Conservation (phyloP, 2,329 filamentous ascomycete species). For the Diaporthe eres region DNA sequence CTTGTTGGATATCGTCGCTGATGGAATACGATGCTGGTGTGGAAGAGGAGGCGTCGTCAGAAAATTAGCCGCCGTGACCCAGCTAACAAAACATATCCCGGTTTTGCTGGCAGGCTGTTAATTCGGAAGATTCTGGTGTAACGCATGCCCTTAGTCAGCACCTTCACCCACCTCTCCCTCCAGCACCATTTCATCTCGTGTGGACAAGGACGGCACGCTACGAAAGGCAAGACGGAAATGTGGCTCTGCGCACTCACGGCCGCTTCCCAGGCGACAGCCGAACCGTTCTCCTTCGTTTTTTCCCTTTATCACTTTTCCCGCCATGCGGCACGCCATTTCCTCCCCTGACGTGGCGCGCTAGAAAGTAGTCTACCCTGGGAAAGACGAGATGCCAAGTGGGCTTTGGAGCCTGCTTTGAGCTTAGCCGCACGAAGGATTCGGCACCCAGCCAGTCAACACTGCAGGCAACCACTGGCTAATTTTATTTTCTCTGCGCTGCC, state of each 20-base stretch:
- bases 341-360: not conserved
- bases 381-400: conserved; percentile 5
- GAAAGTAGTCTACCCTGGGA: conserved; percentile 4
- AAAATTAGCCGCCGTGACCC: not conserved
- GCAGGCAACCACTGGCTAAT: conserved; percentile 32
- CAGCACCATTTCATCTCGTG: not conserved
- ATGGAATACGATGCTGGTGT: not conserved
- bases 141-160: not conserved
- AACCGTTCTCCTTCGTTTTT: not conserved
- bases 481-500: conserved; percentile 13
- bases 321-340: not conserved
- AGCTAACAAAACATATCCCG: not conserved
- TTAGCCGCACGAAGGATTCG: conserved; percentile 31
- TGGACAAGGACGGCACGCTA: not conserved
- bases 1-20: not conserved
- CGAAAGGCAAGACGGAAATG: not conserved
- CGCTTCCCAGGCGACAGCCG: conserved; percentile 18
- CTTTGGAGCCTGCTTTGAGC: conserved; percentile 20
- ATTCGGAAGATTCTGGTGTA: too few species aligned
- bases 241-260: not conserved
- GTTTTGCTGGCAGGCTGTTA: not conserved
- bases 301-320: not conserved
- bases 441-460: conserved; percentile 11
- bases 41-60: not conserved
- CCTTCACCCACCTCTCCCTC: not conserved